Percentiles rank a stretch among this genome's conserved stretches.
These are phyloP conservation scores for Lactarius trivialis DNA, from an alignment of 768 basidiomycete species.

Conservation along the genomic window DNA sequence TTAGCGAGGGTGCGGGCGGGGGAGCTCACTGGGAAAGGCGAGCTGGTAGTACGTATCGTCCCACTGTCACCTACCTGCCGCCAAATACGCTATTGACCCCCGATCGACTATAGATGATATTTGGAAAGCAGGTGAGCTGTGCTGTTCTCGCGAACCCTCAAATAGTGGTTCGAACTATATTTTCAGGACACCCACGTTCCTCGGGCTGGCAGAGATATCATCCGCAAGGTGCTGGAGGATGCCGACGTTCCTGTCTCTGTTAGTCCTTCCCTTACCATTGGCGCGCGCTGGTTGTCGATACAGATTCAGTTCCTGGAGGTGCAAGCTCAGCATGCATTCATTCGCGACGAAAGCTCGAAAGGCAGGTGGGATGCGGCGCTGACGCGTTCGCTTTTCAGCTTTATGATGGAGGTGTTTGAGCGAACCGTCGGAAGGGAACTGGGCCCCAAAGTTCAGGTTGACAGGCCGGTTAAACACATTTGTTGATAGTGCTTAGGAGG, in stretches of 20 bases:
- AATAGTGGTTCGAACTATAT: neutral
- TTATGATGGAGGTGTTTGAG: slow-evolving; percentile 93
- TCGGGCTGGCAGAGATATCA: slow-evolving; percentile 76
- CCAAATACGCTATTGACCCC: neutral
- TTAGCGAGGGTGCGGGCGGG: slow-evolving; percentile 67
- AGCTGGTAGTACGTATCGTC: slow-evolving; percentile 58
- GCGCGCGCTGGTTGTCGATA: neutral
- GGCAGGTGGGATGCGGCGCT: slow-evolving; percentile 95
- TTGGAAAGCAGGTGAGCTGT: slow-evolving; percentile 74
- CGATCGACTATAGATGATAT: slow-evolving; percentile 63
- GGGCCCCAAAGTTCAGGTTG: slow-evolving; percentile 50
- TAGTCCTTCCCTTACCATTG: slow-evolving; percentile 27
- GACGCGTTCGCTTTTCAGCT: slow-evolving; percentile 68
- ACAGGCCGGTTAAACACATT: slow-evolving; percentile 65
- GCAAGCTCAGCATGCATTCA: slow-evolving; percentile 95
- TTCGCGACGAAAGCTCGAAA: slow-evolving; percentile 87
- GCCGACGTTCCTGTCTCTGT: slow-evolving; percentile 67
- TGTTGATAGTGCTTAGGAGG: slow-evolving; percentile 42
- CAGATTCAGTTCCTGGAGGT: slow-evolving; percentile 78
- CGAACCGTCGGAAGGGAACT: slow-evolving; percentile 82
- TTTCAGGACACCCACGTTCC: slow-evolving; percentile 87
- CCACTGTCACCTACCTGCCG: neutral
- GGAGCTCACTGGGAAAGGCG: slow-evolving; percentile 71
- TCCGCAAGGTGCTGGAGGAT: slow-evolving; percentile 78
- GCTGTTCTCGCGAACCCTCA: neutral